A percentile compares a stretch with the other conserved stretches of the same genome.
Evolutionary conservation across 2,329 filamentous ascomycete genomes (phyloP).

Genomic region (Colletotrichum orchidophilum): DNA sequence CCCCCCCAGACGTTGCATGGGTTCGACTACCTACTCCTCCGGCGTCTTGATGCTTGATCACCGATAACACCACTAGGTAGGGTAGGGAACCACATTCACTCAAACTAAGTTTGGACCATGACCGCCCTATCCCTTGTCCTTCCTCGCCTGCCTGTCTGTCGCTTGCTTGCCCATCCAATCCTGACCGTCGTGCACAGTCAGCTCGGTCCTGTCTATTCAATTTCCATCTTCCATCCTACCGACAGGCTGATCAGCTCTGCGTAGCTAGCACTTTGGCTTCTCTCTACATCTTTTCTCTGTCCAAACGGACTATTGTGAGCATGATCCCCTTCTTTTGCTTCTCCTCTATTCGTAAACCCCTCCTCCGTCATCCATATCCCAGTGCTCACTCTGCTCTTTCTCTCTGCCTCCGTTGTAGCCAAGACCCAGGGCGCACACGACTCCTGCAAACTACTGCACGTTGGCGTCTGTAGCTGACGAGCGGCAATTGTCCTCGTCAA

Average conservation of each 20-base stretch:
- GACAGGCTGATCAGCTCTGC: not conserved
- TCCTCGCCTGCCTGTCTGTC: not conserved
- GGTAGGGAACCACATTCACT: not conserved
- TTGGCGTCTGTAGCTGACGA: slow-evolving; percentile 13
- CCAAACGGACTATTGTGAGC: not conserved
- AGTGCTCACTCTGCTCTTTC: not conserved
- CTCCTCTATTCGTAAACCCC: not conserved
- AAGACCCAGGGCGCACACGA: not conserved
- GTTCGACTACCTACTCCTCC: slow-evolving; percentile 15
- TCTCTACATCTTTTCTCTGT: not conserved
- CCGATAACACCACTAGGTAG: not conserved
- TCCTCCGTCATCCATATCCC: not conserved
- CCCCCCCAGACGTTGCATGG: slow-evolving; percentile 23
- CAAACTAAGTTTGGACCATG: slow-evolving; percentile 36
- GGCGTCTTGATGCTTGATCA: slow-evolving; percentile 23
- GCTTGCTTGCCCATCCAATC: not conserved
- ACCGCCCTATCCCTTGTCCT: slow-evolving; percentile 20
- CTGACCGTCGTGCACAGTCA: no score
- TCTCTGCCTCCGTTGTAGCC: not conserved
- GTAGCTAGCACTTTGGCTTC: not conserved
- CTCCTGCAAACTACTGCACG: slow-evolving; percentile 4
- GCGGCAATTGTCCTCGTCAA: not conserved
- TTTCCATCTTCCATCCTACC: not conserved
- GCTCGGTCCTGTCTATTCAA: no score
- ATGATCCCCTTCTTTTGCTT: not conserved